Base-by-base conservation (phyloP, 148 eudicot species). In the Rheum nobile region DNA sequence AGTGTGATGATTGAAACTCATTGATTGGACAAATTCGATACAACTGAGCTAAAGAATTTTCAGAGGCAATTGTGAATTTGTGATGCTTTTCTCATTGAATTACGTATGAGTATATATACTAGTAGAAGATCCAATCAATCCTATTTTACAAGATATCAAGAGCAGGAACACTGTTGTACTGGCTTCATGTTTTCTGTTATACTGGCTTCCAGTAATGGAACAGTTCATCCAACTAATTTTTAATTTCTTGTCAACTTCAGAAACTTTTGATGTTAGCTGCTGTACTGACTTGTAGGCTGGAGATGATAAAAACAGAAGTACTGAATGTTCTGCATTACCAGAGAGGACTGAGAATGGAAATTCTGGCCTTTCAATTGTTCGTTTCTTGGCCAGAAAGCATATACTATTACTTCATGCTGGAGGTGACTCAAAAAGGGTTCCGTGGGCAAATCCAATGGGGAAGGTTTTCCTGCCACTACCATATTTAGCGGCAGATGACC, bases 371-470 rank as follows among this genome's bases (percentile, higher is more conserved):
- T 14, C 79, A 74, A 75, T 84, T 74, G 79, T 81, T 83, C 82
- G 84, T 59, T 71, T 85, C 71, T 81, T 96, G 73, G 87, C 85
- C 50, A 83, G 83, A 77, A 90, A 83, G 76, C 96, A 96, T 80
- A 85, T 96, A 72, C 77, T 96, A 41, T 86, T 96, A 80, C 91
- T 96, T 79, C 99, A 92, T 82, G 99, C 99, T 67, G 99, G 99
- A 75, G 99, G 99, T 75, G 99, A 96, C 86, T 96, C 99, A 14
- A 96, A 96, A 83, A 86, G 99, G 80, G 97, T 96, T 68, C 99
- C 99, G 39, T 96, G 99, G 99, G 99, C 99, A 72, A 96, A 96
- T 79, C 97, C 99, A 4, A 96, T 92, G 99, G 99, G 99, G 19
- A 96, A 96, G 83, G 96, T 92, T 74, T 96, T 96, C 84, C 84